phyloP scores from a whole-genome alignment of 2,329 filamentous ascomycete species.

The Talaromyces sp. region DNA sequence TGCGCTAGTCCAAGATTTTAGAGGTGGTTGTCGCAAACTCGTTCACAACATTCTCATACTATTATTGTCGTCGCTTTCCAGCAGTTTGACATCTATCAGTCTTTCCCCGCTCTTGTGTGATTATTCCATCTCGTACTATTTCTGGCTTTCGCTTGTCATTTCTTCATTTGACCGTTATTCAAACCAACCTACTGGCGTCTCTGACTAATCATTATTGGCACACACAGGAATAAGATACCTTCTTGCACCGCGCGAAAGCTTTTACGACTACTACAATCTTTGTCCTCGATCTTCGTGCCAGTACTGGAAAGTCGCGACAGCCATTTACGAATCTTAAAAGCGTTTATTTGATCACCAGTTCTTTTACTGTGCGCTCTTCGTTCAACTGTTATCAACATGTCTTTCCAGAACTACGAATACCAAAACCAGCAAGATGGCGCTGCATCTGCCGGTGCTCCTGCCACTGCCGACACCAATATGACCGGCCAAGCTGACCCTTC shows the following conservation, averaged over 20 bases:
- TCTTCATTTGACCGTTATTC: conserved; percentile 4
- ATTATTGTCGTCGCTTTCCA: not conserved
- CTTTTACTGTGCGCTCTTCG: conserved; percentile 5
- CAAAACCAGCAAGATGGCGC: conserved; percentile 59
- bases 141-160: not conserved
- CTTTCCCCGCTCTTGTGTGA: not conserved
- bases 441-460: conserved; percentile 47
- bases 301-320: conserved; percentile 32
- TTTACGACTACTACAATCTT: conserved; percentile 27
- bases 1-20: not conserved
- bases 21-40: not conserved
- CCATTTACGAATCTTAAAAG: conserved; percentile 16
- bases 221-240: conserved; percentile 18
- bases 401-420: conserved; percentile 66
- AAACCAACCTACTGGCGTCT: not conserved
- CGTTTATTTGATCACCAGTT: conserved; percentile 7
- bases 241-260: conserved; percentile 27
- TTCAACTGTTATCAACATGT: conserved; percentile 36
- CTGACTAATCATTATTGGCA: conserved; percentile 20
- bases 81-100: not conserved
- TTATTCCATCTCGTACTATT: not conserved
- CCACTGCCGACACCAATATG: conserved; percentile 55
- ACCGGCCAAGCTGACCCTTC: conserved; percentile 59
- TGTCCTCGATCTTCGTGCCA: conserved; percentile 40
- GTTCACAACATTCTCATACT: not conserved